A percentile compares a stretch with the other conserved stretches of the same genome.
These are phyloP conservation scores for Fusarium newnesense DNA, from an alignment of 2,329 filamentous ascomycete species.

Conservation along the genomic window DNA sequence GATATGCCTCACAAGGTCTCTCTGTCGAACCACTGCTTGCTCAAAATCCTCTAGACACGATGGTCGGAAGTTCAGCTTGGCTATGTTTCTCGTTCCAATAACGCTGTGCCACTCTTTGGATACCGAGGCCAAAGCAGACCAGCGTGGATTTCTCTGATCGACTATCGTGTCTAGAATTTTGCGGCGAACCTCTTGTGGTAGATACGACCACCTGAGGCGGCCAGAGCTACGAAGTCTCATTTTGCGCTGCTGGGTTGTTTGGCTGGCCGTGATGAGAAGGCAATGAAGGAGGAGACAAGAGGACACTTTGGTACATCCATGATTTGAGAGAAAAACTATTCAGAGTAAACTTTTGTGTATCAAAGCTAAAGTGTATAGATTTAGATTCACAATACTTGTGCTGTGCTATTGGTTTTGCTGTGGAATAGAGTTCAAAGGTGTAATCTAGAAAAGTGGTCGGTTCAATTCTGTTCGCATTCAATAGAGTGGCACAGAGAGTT, in stretches of 20 bases:
- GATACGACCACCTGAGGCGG: neutral
- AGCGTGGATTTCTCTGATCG: neutral
- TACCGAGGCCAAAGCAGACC: conserved; percentile 6
- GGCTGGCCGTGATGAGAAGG: neutral
- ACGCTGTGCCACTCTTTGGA: conserved; percentile 13
- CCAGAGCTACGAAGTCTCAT: neutral
- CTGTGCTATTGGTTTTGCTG: neutral
- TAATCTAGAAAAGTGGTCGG: neutral
- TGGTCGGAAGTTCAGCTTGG: neutral
- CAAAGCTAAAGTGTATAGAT: neutral
- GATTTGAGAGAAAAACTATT: accelerated
- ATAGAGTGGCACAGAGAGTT: neutral
- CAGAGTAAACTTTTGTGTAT: neutral
- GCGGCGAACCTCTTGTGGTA: neutral
- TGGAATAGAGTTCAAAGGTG: neutral
- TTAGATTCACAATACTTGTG: neutral
- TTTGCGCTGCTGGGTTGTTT: neutral
- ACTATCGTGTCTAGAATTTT: neutral
- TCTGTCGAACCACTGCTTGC: neutral
- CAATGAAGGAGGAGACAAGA: neutral
- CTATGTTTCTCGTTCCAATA: conserved; percentile 8
- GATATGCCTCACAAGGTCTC: conserved; percentile 1
- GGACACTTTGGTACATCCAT: accelerated
- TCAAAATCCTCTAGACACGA: neutral
- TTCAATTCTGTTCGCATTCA: neutral